A percentile compares a stretch with the other conserved stretches of the same genome.
These are phyloP conservation scores for Irpex sp. DNA, from an alignment of 1,284 basidiomycete species.

Conservation along the genomic window DNA sequence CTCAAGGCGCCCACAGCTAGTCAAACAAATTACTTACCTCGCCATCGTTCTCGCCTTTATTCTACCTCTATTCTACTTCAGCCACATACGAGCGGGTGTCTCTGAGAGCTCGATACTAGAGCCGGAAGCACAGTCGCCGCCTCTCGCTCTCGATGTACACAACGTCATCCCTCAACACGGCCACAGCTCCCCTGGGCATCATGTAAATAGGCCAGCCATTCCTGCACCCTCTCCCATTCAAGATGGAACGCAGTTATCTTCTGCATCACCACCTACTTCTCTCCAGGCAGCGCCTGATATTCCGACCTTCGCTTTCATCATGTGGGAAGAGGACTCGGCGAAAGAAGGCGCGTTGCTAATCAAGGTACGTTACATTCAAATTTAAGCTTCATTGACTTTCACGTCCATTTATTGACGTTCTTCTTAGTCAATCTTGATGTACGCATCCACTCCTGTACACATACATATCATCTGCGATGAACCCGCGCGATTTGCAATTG, in stretches of 20 bases:
- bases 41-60: constrained; percentile 7
- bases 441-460: constrained; percentile 38
- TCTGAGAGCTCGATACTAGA: neutral
- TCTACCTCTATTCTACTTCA: constrained; percentile 10
- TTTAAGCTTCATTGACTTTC: neutral
- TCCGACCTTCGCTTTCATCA: constrained; percentile 41
- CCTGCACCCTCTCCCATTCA: neutral
- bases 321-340: constrained; percentile 42
- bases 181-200: neutral
- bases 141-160: neutral
- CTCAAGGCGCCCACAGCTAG: neutral
- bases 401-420: neutral
- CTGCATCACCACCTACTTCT: neutral
- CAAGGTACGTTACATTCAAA: constrained; percentile 33
- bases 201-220: neutral
- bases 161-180: neutral
- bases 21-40: constrained; percentile 4
- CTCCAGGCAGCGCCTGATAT: constrained; percentile 19
- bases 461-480: constrained; percentile 48
- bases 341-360: constrained; percentile 41
- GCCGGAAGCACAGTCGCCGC: neutral
- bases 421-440: constrained; percentile 41
- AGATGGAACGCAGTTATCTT: neutral
- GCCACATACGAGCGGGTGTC: neutral
- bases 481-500: constrained; percentile 33